Base-by-base conservation (phyloP, 140 eudicot species). In the Stevia rebaudiana region DNA sequence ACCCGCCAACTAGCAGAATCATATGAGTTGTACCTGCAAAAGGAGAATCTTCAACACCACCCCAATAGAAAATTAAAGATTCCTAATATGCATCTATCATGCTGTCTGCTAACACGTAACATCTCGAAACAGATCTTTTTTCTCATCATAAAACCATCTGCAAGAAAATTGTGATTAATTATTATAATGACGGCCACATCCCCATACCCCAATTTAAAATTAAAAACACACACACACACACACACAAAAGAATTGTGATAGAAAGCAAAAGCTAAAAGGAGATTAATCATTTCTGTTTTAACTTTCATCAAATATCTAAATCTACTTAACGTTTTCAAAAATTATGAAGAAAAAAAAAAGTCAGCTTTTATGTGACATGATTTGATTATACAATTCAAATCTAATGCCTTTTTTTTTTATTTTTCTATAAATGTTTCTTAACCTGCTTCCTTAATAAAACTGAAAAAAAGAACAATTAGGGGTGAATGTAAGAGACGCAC, bases 401-500 rank as follows among this genome's bases (percentile, higher is more conserved):
- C 22, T 16, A 19, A 13, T 0, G 28, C 28, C 9, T 23, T 1
- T 47, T 47, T 47, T 17, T 17, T 3, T 15, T 8, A 19, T 7
- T 0, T 18, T 49, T 40, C 11, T 40, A 40, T 18, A 28, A 48
- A 19, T 48, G 55, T 18, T 49, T 9, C 28, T 18, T 49, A 19
- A 49, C 6, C 9, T 18, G 30, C 55, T 28, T 18, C 55, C 55
- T 49, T 11, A 1, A 40, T 40, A 6, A 46, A 46, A 46, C 23
- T 16, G 11, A 23, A n/a, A n/a, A 19, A 19, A 48, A 52, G 11
- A 52, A 52, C 18, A 52, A 23, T 5, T 24, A 52, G 37, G 60
- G 37, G 37, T 23, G 37, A 24, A 52, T 36, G 37, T 52, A 24
- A 52, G 60, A 24, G 36, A 11, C 88, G 28, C 66, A 88, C 95